Evolutionary conservation across 2,329 filamentous ascomycete species (phyloP).

Genomic region (Dendrostoma leiphaemia): DNA sequence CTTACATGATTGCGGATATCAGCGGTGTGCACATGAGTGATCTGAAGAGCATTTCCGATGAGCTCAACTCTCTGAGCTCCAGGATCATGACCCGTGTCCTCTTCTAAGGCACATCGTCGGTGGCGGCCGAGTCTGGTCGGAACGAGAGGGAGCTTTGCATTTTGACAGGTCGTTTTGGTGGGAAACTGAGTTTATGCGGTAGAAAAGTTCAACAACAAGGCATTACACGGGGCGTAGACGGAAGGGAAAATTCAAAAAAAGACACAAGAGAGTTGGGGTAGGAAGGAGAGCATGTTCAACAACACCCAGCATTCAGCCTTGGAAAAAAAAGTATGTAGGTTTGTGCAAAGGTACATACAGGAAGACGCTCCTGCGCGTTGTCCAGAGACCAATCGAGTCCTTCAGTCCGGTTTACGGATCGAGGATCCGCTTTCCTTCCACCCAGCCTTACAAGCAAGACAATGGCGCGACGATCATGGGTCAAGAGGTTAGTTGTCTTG

Average conservation of each 20-base stretch:
- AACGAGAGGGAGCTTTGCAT: background rate
- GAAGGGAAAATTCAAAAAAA: background rate
- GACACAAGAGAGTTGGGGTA: conserved; percentile 1
- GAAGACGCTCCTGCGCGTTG: too few species aligned
- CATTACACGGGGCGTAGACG: background rate
- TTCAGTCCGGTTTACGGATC: too few species aligned
- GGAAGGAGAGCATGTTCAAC: conserved; percentile 11
- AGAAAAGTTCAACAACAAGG: conserved; percentile 1
- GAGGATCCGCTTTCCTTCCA: too few species aligned
- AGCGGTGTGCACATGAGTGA: conserved; percentile 78
- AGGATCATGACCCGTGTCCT: conserved; percentile 37
- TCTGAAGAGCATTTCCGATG: conserved; percentile 83
- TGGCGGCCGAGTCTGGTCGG: background rate
- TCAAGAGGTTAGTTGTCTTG: too few species aligned
- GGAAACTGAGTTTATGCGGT: background rate
- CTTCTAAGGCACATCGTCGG: conserved; percentile 3
- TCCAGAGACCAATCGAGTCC: too few species aligned
- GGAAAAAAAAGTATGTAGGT: background rate
- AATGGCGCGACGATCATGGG: too few species aligned
- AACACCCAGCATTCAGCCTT: conserved; percentile 7
- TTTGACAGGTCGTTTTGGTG: background rate
- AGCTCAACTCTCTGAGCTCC: conserved; percentile 78
- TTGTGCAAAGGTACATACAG: background rate
- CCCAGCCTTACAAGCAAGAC: too few species aligned
- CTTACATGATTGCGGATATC: conserved; percentile 97